Conservation (phyloP, 106 monocot species). For the Dendrobium officinale region DNA sequence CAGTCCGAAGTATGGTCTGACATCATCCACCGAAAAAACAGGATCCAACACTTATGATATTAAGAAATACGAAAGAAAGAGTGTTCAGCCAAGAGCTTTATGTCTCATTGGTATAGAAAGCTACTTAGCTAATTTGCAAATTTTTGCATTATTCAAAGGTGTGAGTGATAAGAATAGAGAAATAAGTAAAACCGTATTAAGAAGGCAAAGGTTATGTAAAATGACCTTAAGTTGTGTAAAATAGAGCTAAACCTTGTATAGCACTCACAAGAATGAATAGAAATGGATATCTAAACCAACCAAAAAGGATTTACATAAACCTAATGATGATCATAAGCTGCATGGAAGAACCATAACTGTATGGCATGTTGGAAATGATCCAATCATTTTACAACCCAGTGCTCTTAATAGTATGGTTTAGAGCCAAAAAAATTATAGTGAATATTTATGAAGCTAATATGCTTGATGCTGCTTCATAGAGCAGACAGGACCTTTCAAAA, state of each 20-base stretch:
- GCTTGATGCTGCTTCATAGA: background rate
- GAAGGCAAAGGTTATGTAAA: background rate
- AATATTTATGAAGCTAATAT: background rate
- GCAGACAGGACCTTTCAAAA: background rate
- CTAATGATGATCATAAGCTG: background rate
- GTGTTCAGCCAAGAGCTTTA: background rate
- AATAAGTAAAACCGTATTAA: background rate
- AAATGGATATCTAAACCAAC: background rate
- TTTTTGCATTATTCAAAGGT: background rate
- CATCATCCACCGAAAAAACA: too few relatives aligned
- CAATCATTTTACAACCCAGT: background rate
- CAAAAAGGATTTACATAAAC: background rate
- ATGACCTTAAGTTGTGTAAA: background rate
- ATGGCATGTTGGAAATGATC: too few relatives aligned
- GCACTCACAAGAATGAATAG: background rate
- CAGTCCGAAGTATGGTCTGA: too few relatives aligned
- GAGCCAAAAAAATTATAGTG: background rate
- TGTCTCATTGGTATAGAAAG: background rate
- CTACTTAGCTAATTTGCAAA: background rate
- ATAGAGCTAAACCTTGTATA: background rate
- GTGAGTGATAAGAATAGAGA: background rate
- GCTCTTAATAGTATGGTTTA: background rate
- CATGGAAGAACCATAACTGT: background rate
- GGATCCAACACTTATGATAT: too few relatives aligned
- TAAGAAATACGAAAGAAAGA: background rate